Evolutionary conservation across 169 alveolate genomes (phyloP), one percentile per base, ranked within the genome.

Genomic region (Eimeria necatrix): DNA sequence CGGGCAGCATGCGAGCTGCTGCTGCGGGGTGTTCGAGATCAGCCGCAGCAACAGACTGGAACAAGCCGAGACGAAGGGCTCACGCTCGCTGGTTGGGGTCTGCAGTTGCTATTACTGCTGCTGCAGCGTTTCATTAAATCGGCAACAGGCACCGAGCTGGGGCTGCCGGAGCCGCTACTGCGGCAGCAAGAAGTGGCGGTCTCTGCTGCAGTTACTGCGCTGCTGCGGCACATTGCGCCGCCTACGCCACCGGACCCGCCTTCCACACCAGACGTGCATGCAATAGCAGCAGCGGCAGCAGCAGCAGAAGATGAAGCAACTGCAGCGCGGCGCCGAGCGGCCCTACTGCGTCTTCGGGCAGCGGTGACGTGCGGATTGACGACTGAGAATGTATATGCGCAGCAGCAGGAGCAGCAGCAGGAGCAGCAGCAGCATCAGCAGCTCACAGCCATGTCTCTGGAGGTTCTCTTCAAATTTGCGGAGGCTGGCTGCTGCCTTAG

Each of bases 401-500:
- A 16, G 16, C 70, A 51, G 24, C 71, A 80, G 59, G 48, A n/a
- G 78, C 78, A 83, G 49, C 46, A 4, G 0, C 76, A 59, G 0
- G 48, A 59, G 53, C 78, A 1, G 61, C 78, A 32, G 32, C 56
- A 80, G 10, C 91, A 84, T 6, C 49, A 84, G 10, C 80, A 59
- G 24, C 73, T 84, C 26, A 32, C 22, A 24, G 73, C 78, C 46
- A 84, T 59, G 91, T 74, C 71, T n/a, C 20, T 84, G 59, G 78
- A 53, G 59, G 91, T 84, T 22, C 18, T 59, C 56, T 22, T 24
- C 46, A 84, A 41, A 48, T 59, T 84, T 20, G 78, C 91, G 16
- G 91, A 53, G 20, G 76, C 76, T 8, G 91, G 91, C 41, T 84
- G 91, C 91, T 84, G 91, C 91, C 91, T 84, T 59, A 84, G 91